Evolutionary conservation across 2,329 filamentous ascomycete genomes (phyloP), one percentile per base, ranked within the genome.

Genomic region (Fusarium coicis): DNA sequence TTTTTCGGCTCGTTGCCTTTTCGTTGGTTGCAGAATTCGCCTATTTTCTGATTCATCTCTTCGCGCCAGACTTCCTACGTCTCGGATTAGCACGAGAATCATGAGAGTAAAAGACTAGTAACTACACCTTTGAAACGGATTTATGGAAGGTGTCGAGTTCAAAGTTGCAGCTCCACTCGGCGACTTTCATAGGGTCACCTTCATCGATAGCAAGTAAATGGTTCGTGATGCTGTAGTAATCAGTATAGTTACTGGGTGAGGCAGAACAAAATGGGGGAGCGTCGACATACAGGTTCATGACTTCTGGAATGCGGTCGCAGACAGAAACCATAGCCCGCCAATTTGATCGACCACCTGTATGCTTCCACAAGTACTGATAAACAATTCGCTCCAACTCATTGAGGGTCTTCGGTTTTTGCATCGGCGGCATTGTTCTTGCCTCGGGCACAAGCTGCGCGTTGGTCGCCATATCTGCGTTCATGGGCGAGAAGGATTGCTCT

Each of bases 251-350:
- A 4, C 8, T 12, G 4, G 23, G 7, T 16, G 23, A 42, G 10
- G 19, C 1, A 26, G 7, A 44, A 44, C 4, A 8, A 44, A n/a
- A 14, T 14, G 4, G 4, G 19, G 7, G 42, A 8, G 7, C 4
- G 9, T 44, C 1, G 43, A 28, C 23, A 19, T 15, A 46, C 43
- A 46, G 43, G 2, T 46, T 26, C 23, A 10, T 15, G 8, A 4
- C 10, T 1, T 0, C 4, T 28, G 18, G 1, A 1, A 1, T 14
- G 4, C 43, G 43, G 23, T 15, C 23, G 11, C 11, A 10, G 0
- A 21, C 6, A 46, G 4, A 0, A 15, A 19, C 12, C 18, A 3
- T 15, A 28, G 23, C 23, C 43, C 18, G 43, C 43, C 43, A 28
- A 4, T 8, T 7, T 46, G 8, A 28, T 7, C 5, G 3, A 7